A percentile compares a stretch with the other conserved stretches of the same genome.
Conservation (phyloP, 148 eudicot genomes). For the Pharnaceum exiguum region DNA sequence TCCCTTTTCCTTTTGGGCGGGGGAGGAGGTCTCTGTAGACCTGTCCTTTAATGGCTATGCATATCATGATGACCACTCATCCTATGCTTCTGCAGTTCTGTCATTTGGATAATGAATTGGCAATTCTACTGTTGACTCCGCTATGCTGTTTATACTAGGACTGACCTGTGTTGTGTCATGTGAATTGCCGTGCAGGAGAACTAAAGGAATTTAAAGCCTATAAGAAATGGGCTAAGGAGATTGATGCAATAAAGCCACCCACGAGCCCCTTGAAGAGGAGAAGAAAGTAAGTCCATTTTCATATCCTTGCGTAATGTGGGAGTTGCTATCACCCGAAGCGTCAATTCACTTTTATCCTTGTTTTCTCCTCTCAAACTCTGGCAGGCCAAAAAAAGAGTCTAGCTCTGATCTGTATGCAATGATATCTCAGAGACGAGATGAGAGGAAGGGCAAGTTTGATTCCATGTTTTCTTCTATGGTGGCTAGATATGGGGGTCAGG, state of each 20-base stretch:
- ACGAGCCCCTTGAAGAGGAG: conserved; percentile 68
- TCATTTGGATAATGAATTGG: neutral
- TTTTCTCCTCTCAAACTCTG: neutral
- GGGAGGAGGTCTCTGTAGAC: too few relatives aligned
- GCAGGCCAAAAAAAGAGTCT: conserved; percentile 57
- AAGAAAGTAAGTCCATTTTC: conserved; percentile 42
- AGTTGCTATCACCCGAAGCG: neutral
- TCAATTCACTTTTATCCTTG: neutral
- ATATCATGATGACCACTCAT: too few relatives aligned
- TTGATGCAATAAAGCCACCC: conserved; percentile 78
- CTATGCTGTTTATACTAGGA: neutral
- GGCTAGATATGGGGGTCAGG: conserved; percentile 57
- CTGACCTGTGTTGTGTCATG: neutral
- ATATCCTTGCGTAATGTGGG: neutral
- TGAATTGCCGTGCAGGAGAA: conserved; percentile 41
- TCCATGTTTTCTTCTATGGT: conserved; percentile 73
- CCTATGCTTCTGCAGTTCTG: too few relatives aligned
- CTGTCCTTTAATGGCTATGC: too few relatives aligned
- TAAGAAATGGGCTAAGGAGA: conserved; percentile 80
- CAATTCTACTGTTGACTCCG: neutral
- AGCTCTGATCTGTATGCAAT: conserved; percentile 65
- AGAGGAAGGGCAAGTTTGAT: conserved; percentile 71
- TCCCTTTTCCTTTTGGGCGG: too few relatives aligned
- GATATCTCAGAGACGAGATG: conserved; percentile 61
- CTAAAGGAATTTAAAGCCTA: conserved; percentile 74